Percentiles rank a stretch among this genome's conserved stretches.
Conservation (phyloP, 2,329 filamentous ascomycete genomes). For the Rhytidhysteron rufulum region DNA sequence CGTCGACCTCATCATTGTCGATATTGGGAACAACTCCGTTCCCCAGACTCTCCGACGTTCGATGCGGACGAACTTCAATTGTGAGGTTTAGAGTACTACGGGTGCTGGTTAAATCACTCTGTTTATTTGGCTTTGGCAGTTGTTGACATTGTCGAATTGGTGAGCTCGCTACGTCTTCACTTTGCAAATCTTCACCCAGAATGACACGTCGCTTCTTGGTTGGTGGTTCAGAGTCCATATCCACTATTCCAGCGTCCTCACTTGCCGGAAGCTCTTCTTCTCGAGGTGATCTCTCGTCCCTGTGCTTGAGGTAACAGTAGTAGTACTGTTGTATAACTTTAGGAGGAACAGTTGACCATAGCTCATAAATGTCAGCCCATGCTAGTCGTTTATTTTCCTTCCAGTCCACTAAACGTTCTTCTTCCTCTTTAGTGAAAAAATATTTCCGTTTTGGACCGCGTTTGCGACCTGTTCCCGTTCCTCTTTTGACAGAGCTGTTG, state of each 20-base stretch:
- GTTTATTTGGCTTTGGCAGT: no score
- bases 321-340: constrained; percentile 13
- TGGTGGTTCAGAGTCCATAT: not conserved
- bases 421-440: constrained; percentile 29
- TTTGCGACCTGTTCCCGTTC: constrained; percentile 7
- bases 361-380: constrained; percentile 17
- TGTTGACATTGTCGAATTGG: not conserved
- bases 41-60: no score
- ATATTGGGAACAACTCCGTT: no score
- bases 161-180: not conserved
- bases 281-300: not conserved
- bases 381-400: constrained; percentile 20
- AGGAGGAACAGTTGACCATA: constrained; percentile 4
- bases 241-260: not conserved
- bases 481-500: constrained; percentile 4
- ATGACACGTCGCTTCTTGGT: not conserved
- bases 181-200: not conserved
- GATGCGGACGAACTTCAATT: no score
- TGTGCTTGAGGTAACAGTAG: not conserved
- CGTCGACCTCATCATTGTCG: no score
- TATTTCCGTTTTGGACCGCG: constrained; percentile 15
- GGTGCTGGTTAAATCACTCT: no score
- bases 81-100: no score
- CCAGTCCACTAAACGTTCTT: constrained; percentile 32
- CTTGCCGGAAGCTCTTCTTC: not conserved